Conservation (phyloP, 495 filamentous ascomycete genomes). For the Tuber magnatum region DNA sequence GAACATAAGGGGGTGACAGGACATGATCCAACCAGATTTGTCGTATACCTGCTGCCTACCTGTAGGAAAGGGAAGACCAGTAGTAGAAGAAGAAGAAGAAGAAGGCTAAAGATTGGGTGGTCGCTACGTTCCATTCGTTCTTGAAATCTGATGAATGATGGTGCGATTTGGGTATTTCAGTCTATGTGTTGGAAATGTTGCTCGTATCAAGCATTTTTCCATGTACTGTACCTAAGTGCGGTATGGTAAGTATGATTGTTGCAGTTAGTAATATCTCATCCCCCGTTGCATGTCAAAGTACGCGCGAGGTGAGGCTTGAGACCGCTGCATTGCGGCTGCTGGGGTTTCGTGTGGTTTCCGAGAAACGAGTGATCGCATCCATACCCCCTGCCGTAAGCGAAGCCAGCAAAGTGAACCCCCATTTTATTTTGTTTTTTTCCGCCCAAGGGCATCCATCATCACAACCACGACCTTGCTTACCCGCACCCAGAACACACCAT, state of each 20-base stretch:
- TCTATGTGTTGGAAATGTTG: neutral
- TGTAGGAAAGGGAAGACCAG: neutral
- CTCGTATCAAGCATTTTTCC: neutral
- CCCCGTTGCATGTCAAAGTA: neutral
- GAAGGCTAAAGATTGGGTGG: neutral
- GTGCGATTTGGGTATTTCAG: neutral
- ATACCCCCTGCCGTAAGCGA: neutral
- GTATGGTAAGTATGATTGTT: neutral
- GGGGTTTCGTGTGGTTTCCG: neutral
- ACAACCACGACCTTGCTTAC: neutral
- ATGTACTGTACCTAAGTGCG: neutral
- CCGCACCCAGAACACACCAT: neutral
- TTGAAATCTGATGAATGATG: neutral
- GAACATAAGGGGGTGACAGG: neutral
- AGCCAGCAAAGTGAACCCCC: neutral
- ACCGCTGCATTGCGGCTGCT: neutral
- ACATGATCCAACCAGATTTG: neutral
- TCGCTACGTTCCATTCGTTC: neutral
- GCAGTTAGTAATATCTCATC: neutral
- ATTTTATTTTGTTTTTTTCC: neutral
- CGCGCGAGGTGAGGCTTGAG: neutral
- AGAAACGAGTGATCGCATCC: slow-evolving; percentile 4
- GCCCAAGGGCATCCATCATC: neutral
- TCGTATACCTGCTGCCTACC: neutral
- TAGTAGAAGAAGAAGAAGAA: neutral